These are phyloP conservation scores for Physaria fendleri DNA, from an alignment of 345 rosid genomes.

Conservation along the genomic window DNA sequence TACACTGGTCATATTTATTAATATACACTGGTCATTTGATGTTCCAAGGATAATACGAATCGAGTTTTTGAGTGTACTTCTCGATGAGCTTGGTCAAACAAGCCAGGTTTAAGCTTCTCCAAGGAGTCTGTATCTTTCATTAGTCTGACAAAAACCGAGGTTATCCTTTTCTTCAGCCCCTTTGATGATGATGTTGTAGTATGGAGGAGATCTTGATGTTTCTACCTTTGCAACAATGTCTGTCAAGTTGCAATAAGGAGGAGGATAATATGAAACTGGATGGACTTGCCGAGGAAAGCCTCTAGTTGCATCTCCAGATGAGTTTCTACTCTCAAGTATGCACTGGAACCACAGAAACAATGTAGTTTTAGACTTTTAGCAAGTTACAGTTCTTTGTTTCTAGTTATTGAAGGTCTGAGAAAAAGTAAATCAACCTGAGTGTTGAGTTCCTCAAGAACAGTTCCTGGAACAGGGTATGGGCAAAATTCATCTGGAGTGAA, in stretches of 20 bases:
- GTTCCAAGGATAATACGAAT: conserved; percentile 3
- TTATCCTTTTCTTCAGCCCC: conserved; percentile 12
- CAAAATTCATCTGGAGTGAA: conserved; percentile 96
- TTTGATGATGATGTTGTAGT: conserved; percentile 13
- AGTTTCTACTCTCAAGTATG: conserved; percentile 46
- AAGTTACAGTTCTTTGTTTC: not conserved
- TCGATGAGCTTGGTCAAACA: conserved; percentile 8
- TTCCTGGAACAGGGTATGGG: conserved; percentile 82
- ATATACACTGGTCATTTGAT: conserved; percentile 6
- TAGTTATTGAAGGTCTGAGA: not conserved
- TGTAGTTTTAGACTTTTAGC: not conserved
- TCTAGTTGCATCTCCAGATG: conserved; percentile 39
- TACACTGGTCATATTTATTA: too few relatives aligned
- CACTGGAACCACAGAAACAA: conserved; percentile 36
- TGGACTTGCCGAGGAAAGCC: conserved; percentile 71
- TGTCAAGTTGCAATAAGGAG: conserved; percentile 45
- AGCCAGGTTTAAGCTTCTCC: conserved; percentile 12
- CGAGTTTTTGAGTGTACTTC: conserved; percentile 8
- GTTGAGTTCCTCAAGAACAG: conserved; percentile 76
- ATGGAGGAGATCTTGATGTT: conserved; percentile 12
- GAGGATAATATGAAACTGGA: conserved; percentile 49
- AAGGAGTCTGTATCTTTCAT: conserved; percentile 28
- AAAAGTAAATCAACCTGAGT: conserved; percentile 55
- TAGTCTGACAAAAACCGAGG: conserved; percentile 1
- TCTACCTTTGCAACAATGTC: conserved; percentile 65